Evolutionary conservation across 129 eudicot genomes (phyloP), one percentile per base, ranked within the genome.

Genomic region (Flaveria linearis): DNA sequence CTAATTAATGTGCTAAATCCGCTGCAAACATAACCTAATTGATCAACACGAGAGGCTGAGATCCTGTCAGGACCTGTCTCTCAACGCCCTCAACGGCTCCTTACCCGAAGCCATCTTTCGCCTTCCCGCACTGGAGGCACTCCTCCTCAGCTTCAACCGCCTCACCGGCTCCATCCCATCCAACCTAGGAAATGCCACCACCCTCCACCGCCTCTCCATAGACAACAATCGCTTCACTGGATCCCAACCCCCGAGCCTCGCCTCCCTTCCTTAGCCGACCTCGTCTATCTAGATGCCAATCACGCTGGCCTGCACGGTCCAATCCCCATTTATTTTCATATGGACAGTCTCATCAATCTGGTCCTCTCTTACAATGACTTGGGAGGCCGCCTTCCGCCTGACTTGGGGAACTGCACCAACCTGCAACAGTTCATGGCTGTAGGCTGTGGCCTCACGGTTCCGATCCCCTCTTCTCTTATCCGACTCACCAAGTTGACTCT

Each of bases 401-500:
- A 83, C 49, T 62, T 90, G 61, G 96, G 93, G 15, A 88, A 87
- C 67, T 92, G 96, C 76, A 92, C 81, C 43, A 83, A 77, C 75
- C 76, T 92, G 69, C 39, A 74, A 9, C 60, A 14, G 2, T 69
- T 92, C 73, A 81, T 87, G 15, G 90, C 84, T 2, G 87, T 88
- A 12, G 23, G 41, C 17, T 82, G 85, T 42, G 72, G 84, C 36
- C 83, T 92, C 56, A 87, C 85, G 16, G 98, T 96, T 11, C 77
- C 72, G 0, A 83, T 92, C 72, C 98, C 98, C 0, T 74, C 98
- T 45, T 78, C 91, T 50, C 51, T 92, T 11, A 93, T 94, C 33
- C 80, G 60, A 9, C 90, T 92, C 58, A 51, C 85, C 3, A 75
- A 78, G 28, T 41, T 92, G 73, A 68, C 36, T 28, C 56, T 22